Percentiles rank a stretch among this genome's conserved stretches.
Conservation (phyloP, 768 basidiomycete genomes). For the Podaxis sp. region DNA sequence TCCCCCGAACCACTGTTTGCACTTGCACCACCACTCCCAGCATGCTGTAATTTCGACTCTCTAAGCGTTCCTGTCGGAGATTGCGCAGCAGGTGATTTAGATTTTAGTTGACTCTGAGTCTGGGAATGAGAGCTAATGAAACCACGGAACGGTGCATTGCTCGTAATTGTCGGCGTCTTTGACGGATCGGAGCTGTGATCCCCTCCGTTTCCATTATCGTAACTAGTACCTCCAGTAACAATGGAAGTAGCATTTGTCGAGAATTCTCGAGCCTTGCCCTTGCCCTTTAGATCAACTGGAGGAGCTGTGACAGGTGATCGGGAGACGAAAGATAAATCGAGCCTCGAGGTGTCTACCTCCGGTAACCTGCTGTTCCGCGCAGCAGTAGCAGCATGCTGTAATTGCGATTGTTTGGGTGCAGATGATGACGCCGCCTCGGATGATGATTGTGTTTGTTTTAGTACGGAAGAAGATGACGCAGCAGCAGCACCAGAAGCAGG, state of each 20-base stretch:
- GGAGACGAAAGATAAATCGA: conserved; percentile 31
- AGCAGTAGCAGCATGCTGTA: neutral
- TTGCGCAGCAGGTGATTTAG: neutral
- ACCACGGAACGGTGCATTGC: neutral
- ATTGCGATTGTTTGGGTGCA: neutral
- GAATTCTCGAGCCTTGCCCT: conserved; percentile 20
- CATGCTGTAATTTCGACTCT: conserved; percentile 4
- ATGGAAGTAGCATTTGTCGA: neutral
- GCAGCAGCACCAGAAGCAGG: neutral
- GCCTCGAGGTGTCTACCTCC: conserved; percentile 29
- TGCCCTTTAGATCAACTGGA: conserved; percentile 23
- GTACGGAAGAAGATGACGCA: neutral
- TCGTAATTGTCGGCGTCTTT: conserved; percentile 14
- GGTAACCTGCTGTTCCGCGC: conserved; percentile 16
- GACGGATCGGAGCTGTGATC: conserved; percentile 5
- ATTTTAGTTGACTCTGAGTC: neutral
- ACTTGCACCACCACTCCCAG: neutral
- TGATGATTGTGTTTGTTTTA: neutral
- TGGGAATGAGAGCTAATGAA: neutral
- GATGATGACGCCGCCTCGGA: neutral
- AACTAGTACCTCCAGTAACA: conserved; percentile 18
- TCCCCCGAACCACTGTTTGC: neutral
- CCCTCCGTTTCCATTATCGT: neutral
- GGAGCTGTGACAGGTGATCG: conserved; percentile 1
- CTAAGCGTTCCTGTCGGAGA: conserved; percentile 12